phyloP scores from a whole-genome alignment of 2,329 filamentous ascomycete species.

The Grosmannia huntii region DNA sequence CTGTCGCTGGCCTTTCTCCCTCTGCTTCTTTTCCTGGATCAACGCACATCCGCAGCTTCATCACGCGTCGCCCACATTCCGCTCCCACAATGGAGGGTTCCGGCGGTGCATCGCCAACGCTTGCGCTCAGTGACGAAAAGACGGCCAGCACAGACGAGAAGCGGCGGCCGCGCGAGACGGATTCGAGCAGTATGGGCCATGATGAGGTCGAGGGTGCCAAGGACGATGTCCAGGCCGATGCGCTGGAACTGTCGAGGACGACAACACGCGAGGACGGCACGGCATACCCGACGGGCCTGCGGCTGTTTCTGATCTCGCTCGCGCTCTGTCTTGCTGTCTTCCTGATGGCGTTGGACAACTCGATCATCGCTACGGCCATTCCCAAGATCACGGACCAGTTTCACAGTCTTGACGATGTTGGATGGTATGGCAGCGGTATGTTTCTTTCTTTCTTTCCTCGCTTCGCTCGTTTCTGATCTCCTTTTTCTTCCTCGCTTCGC shows the following conservation, averaged over 20 bases:
- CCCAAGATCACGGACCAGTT: constrained; percentile 23
- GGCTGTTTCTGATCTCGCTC: constrained; percentile 26
- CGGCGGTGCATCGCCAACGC: too few relatives aligned
- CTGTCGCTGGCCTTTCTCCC: too few relatives aligned
- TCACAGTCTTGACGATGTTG: constrained; percentile 26
- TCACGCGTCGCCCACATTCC: too few relatives aligned
- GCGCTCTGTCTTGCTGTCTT: constrained; percentile 32
- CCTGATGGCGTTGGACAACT: constrained; percentile 26
- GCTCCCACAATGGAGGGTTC: not conserved
- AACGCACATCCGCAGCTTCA: too few relatives aligned
- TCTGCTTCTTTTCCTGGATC: too few relatives aligned
- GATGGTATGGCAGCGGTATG: constrained; percentile 26
- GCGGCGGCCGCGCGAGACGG: not conserved
- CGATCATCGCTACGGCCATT: constrained; percentile 22
- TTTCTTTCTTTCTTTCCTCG: not conserved
- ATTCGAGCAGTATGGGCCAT: not conserved
- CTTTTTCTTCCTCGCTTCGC: not conserved
- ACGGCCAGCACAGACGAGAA: not conserved
- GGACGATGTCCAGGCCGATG: not conserved
- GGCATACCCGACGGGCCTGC: constrained; percentile 24
- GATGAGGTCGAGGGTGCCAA: not conserved
- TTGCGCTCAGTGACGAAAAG: not conserved
- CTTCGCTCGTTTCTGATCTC: not conserved
- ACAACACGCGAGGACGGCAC: constrained; percentile 24
- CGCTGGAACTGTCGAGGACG: constrained; percentile 1